These are phyloP conservation scores for Turnera subulata DNA, from an alignment of 345 rosid species.

Conservation along the genomic window DNA sequence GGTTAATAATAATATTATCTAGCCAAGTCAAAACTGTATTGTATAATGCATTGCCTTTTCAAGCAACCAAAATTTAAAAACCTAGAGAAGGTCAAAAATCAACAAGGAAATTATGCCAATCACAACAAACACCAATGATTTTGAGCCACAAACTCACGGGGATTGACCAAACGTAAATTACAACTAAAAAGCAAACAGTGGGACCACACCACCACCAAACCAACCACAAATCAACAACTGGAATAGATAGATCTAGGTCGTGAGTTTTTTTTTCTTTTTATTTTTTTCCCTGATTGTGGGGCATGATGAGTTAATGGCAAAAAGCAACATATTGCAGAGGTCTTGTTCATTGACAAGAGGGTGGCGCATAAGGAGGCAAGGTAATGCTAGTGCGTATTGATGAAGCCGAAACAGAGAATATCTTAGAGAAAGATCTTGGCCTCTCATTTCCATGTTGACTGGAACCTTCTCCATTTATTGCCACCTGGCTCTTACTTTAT, in stretches of 20 bases:
- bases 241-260: background rate
- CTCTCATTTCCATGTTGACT: constrained; percentile 11
- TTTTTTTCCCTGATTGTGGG: no score
- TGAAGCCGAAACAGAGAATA: background rate
- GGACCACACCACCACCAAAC: background rate
- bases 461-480: background rate
- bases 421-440: background rate
- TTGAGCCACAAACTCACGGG: background rate
- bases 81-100: background rate
- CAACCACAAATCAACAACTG: background rate
- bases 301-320: no score
- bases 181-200: background rate
- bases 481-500: constrained; percentile 4
- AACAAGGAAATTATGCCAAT: background rate
- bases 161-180: background rate
- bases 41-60: no score
- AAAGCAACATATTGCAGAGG: no score
- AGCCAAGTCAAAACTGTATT: no score
- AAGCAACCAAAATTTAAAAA: no score
- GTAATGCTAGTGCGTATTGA: no score
- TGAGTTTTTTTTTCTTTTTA: background rate
- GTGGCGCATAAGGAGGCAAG: no score
- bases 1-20: no score
- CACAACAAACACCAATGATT: background rate
- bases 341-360: no score